Percentiles rank a stretch among this genome's conserved stretches.
Evolutionary conservation across 164 flowering plant genomes (phyloP).

Genomic region (Vitis riparia): DNA sequence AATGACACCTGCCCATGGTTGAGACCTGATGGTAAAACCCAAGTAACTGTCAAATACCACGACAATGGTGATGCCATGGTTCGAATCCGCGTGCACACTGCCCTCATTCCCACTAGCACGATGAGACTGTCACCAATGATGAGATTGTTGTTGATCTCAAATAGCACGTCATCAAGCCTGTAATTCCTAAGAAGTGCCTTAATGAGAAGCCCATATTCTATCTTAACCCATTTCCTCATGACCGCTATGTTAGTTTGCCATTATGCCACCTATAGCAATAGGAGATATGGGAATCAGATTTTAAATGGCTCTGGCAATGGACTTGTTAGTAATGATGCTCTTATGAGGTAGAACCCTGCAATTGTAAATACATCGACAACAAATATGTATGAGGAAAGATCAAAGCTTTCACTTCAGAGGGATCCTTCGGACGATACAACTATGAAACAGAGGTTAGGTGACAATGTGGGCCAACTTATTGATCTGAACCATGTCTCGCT

Average conservation of each 20-base stretch:
- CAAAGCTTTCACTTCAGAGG: too few relatives aligned
- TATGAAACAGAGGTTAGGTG: too few relatives aligned
- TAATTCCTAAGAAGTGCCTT: constrained; percentile 56
- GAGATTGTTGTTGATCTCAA: constrained; percentile 65
- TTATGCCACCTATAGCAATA: too few relatives aligned
- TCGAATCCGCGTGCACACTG: constrained; percentile 64
- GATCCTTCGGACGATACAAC: too few relatives aligned
- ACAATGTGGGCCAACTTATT: too few relatives aligned
- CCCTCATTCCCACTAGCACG: constrained; percentile 71
- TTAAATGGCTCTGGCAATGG: too few relatives aligned
- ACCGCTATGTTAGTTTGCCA: constrained; percentile 35
- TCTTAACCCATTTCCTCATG: constrained; percentile 47
- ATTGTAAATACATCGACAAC: too few relatives aligned
- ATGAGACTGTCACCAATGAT: constrained; percentile 67
- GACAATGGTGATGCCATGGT: constrained; percentile 68
- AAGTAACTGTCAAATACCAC: not conserved
- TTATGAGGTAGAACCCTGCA: too few relatives aligned
- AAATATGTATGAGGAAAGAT: too few relatives aligned
- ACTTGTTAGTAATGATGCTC: constrained; percentile 13
- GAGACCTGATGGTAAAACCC: constrained; percentile 32
- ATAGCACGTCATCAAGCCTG: constrained; percentile 68
- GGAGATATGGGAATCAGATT: too few relatives aligned
- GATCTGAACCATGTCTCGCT: too few relatives aligned
- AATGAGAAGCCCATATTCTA: constrained; percentile 72
- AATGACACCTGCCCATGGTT: constrained; percentile 68